phyloP scores from a whole-genome alignment of 192 early-diverging fungal genomes.

The Jimgerdemannia lactiflua region DNA sequence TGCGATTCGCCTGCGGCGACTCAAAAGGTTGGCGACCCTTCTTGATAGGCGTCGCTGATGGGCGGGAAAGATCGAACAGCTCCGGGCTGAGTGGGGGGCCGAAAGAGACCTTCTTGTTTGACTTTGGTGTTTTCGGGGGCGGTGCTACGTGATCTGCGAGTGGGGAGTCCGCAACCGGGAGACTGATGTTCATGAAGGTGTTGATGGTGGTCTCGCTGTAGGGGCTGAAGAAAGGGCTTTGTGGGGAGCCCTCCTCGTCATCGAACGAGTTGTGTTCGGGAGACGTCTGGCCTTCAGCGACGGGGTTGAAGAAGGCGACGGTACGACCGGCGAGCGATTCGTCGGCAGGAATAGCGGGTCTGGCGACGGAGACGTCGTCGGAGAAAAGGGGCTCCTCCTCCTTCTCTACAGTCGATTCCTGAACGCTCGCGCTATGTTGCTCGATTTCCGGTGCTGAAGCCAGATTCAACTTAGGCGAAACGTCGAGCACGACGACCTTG shows the following conservation, averaged over 20 bases:
- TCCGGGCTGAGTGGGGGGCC: constrained; percentile 60
- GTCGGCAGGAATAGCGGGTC: neutral
- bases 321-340: neutral
- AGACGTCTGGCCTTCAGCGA: neutral
- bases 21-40: constrained; percentile 34
- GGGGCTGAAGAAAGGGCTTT: neutral
- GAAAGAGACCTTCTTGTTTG: constrained; percentile 42
- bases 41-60: constrained; percentile 50
- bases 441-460: neutral
- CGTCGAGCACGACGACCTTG: neutral
- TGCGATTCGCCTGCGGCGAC: neutral
- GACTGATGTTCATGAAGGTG: neutral
- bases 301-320: neutral
- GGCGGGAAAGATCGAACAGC: constrained; percentile 50
- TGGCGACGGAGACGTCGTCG: neutral
- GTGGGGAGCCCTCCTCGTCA: neutral
- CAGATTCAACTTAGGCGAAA: neutral
- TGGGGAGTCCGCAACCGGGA: neutral
- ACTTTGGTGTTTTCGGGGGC: constrained; percentile 6
- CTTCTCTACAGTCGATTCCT: neutral
- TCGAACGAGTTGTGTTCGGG: neutral
- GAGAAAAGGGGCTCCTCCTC: neutral
- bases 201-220: neutral
- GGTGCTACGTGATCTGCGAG: neutral
- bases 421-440: neutral